phyloP scores from a whole-genome alignment of 306 rosid genomes.

The Arachis hypogaea region DNA sequence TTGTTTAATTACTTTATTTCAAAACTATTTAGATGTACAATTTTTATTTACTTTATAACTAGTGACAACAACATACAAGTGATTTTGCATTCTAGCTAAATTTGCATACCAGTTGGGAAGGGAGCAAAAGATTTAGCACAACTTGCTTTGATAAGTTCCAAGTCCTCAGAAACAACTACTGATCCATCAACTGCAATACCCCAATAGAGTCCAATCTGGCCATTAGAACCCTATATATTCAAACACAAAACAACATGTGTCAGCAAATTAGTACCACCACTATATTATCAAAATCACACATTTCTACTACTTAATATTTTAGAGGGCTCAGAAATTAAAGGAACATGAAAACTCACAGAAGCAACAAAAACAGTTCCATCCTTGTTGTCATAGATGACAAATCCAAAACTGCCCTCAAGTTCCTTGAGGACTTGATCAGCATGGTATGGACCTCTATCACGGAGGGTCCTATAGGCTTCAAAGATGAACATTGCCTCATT shows the following conservation, averaged over 20 bases:
- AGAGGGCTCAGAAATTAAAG: background rate
- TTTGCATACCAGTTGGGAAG: conserved; percentile 74
- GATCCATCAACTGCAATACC: conserved; percentile 88
- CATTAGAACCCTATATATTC: conserved; percentile 68
- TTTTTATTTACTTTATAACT: too few species aligned
- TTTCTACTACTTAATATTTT: background rate
- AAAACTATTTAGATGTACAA: too few species aligned
- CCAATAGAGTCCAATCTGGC: conserved; percentile 68
- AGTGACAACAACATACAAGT: too few species aligned
- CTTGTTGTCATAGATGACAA: conserved; percentile 70
- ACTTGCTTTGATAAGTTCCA: conserved; percentile 69
- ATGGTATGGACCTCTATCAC: conserved; percentile 90
- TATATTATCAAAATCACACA: background rate
- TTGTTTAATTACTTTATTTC: too few species aligned
- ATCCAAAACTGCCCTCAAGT: conserved; percentile 85
- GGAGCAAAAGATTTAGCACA: conserved; percentile 97
- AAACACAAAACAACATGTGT: conserved; percentile 22
- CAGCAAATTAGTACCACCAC: background rate
- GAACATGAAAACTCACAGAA: conserved; percentile 47
- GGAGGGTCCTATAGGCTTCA: conserved; percentile 83
- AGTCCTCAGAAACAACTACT: conserved; percentile 68
- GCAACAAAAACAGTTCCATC: conserved; percentile 74
- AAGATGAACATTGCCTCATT: conserved; percentile 80
- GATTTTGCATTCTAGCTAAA: too few species aligned
- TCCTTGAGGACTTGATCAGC: conserved; percentile 94